Percentiles rank a stretch among this genome's conserved stretches.
Evolutionary conservation across 140 eudicot genomes (phyloP).

Genomic region (Senecio squalidus): DNA sequence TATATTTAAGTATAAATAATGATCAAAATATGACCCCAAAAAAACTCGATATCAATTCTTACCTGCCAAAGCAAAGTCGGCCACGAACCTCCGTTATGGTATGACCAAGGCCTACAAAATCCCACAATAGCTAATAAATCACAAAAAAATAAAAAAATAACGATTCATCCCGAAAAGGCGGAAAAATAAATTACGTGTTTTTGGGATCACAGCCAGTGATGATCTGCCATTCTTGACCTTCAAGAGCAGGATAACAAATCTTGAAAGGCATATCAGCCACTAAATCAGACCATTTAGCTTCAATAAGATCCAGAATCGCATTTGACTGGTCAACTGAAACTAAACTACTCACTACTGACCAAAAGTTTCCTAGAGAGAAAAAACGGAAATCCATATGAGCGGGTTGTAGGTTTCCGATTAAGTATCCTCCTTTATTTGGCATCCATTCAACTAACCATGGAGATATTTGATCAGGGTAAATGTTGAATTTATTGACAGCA

Average conservation of each 20-base stretch:
- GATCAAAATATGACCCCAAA: too few relatives aligned
- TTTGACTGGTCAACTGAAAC: slow-evolving; percentile 46
- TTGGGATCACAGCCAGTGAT: slow-evolving; percentile 78
- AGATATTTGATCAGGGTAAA: slow-evolving; percentile 70
- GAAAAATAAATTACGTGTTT: slow-evolving; percentile 50
- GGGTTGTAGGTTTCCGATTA: slow-evolving; percentile 75
- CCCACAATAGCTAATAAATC: background rate
- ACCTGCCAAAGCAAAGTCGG: slow-evolving; percentile 96
- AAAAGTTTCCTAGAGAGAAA: slow-evolving; percentile 63
- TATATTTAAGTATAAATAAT: too few relatives aligned
- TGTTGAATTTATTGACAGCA: slow-evolving; percentile 72
- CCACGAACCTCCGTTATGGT: slow-evolving; percentile 90
- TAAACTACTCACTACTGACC: slow-evolving; percentile 51
- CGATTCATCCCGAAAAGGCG: too few relatives aligned
- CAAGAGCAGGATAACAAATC: slow-evolving; percentile 82
- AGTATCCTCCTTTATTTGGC: slow-evolving; percentile 67
- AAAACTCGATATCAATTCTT: slow-evolving; percentile 9
- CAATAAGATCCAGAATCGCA: slow-evolving; percentile 63
- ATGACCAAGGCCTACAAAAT: slow-evolving; percentile 75
- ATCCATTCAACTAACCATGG: slow-evolving; percentile 75
- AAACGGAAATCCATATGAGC: slow-evolving; percentile 85
- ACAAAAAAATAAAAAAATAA: background rate
- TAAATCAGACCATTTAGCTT: slow-evolving; percentile 72
- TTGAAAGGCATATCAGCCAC: slow-evolving; percentile 74
- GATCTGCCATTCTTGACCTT: slow-evolving; percentile 66